A percentile compares a stretch with the other conserved stretches of the same genome.
Evolutionary conservation across 257 asterid genomes (phyloP).

Genomic region (Penstemon eatonii): DNA sequence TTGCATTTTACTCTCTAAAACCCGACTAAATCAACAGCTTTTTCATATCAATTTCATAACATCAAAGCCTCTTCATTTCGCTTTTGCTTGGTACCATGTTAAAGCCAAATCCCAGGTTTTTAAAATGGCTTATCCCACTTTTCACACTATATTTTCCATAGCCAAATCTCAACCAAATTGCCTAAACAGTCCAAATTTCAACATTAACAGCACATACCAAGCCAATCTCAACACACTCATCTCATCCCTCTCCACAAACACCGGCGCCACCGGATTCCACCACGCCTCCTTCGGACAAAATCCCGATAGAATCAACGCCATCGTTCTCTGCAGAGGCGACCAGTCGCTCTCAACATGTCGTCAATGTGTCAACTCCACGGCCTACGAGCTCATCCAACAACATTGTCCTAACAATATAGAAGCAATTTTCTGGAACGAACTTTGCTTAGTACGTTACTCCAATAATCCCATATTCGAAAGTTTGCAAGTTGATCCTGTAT

Average conservation of each 20-base stretch:
- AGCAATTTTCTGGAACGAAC: not conserved
- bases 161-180: not conserved
- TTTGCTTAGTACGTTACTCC: constrained; percentile 23
- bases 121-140: too few species aligned
- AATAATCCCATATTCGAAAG: not conserved
- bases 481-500: not conserved
- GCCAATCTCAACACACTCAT: constrained; percentile 18
- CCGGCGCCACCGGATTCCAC: constrained; percentile 23
- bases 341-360: constrained; percentile 8
- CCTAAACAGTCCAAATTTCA: constrained; percentile 20
- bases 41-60: too few species aligned
- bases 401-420: constrained; percentile 5
- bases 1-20: too few species aligned
- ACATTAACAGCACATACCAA: constrained; percentile 11
- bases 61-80: too few species aligned
- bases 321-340: constrained; percentile 29
- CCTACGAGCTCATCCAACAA: not conserved
- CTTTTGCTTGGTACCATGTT: too few species aligned
- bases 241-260: constrained; percentile 19
- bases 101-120: too few species aligned
- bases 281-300: not conserved
- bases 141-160: too few species aligned
- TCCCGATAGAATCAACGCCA: constrained; percentile 21
- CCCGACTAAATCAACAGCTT: too few species aligned
- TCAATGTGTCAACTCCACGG: constrained; percentile 1